Base-by-base conservation (phyloP, 768 basidiomycete genomes). In the Symmetrospora coprosmae region DNA sequence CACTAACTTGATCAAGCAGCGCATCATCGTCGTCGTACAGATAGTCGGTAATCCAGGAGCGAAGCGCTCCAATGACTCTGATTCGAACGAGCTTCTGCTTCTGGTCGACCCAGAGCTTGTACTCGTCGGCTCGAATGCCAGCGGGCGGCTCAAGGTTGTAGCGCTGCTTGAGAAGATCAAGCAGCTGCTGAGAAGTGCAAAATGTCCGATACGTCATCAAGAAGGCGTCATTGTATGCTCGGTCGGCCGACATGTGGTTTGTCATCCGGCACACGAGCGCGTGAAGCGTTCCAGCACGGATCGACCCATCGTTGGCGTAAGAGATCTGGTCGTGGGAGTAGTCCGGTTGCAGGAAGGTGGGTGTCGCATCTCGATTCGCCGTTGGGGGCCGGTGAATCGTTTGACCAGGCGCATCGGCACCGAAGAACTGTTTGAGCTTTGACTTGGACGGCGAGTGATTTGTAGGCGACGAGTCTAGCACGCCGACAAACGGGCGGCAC, bases 141-240 rank as follows among this genome's bases (percentile, higher is more conserved):
- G 78, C 76, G 0, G 90, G 92, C 23, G 86, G 78, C 48, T 80
- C 76, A 27, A 90, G 83, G 66, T 78, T 77, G 74, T 89, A 97
- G 17, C 92, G 82, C 41, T 79, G 77, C 6, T 85, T 79, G 19
- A 97, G 81, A 17, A 85, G 76, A 60, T 88, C 82, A 55, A 92
- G 83, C 8, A 97, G 75, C 47, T 88, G 83, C 58, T 86, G 80
- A 43, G 86, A 75, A 4, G 82, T 83, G 16, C 86, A 87, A 72
- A 97, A 96, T 0, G 88, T 90, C 69, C 90, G 87, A 77, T 87
- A 94, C 0, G 92, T 94, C 81, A 94, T 84, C 65, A 97, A 74
- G 79, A 97, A 97, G 0, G 90, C 83, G 70, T 84, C 83, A 71
- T 78, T 85, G 73, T 84, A 92, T 6, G 80, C 79, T 0, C 82